Conservation (phyloP, 441 rosid species). For the Adansonia grandidieri region DNA sequence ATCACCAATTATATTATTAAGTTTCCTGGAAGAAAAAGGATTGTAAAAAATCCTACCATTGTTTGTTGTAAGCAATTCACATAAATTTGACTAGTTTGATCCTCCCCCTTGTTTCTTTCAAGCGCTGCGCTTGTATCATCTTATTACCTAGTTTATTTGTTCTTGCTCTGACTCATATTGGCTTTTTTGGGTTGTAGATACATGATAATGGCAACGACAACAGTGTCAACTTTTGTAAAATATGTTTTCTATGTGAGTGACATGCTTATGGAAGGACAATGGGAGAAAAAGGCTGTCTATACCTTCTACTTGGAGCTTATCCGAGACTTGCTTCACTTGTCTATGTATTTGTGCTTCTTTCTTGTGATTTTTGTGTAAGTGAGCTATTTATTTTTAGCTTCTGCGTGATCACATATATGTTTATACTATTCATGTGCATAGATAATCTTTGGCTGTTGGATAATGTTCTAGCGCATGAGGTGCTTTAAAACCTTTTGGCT, state of each 20-base stretch:
- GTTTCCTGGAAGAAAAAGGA: not conserved
- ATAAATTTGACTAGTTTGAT: not conserved
- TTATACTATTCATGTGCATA: not conserved
- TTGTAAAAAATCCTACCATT: not conserved
- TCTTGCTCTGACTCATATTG: not conserved
- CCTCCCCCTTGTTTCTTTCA: not conserved
- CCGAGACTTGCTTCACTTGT: conserved; percentile 95
- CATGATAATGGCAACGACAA: conserved; percentile 92
- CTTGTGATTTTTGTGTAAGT: conserved; percentile 93
- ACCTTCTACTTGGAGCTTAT: conserved; percentile 96
- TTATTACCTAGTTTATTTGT: not conserved
- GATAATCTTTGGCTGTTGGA: not conserved
- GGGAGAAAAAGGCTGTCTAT: conserved; percentile 94
- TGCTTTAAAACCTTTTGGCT: not conserved
- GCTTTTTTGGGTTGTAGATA: conserved; percentile 53
- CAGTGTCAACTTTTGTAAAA: conserved; percentile 85
- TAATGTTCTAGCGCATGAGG: not conserved
- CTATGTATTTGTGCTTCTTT: conserved; percentile 95
- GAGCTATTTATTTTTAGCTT: conserved; percentile 19
- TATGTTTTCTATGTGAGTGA: conserved; percentile 88
- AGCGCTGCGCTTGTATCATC: not conserved
- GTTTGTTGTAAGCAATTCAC: not conserved
- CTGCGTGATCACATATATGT: not conserved
- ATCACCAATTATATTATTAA: not conserved
- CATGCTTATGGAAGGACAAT: conserved; percentile 99